Percentiles rank a stretch among this genome's conserved stretches.
Conservation (phyloP, 73 alveolate species). For the Paramecium pentaurelia region DNA sequence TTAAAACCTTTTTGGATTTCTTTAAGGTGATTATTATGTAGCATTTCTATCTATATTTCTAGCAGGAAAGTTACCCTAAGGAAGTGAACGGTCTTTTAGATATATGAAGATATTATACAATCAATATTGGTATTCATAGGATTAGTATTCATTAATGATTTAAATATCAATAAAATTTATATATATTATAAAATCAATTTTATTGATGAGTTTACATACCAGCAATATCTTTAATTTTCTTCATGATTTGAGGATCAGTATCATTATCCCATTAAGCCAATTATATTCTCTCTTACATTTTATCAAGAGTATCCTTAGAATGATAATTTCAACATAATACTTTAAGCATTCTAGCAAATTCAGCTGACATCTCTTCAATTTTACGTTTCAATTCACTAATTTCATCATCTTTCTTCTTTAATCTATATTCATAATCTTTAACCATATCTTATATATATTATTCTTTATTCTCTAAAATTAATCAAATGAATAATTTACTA, state of each 20-base stretch:
- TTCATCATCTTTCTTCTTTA: constrained; percentile 71
- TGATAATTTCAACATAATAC: constrained; percentile 66
- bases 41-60: neutral
- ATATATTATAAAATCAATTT: neutral
- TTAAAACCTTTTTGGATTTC: neutral
- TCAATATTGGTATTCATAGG: neutral
- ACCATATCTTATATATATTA: constrained; percentile 60
- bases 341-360: constrained; percentile 83
- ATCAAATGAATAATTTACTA: neutral
- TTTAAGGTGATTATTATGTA: neutral
- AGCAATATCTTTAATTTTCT: constrained; percentile 76
- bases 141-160: neutral
- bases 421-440: constrained; percentile 68
- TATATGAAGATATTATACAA: neutral
- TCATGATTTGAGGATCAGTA: constrained; percentile 75
- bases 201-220: constrained; percentile 38
- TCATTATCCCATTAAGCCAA: constrained; percentile 85
- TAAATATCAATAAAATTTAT: neutral
- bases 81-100: neutral
- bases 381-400: constrained; percentile 69
- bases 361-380: constrained; percentile 80
- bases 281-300: constrained; percentile 80
- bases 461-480: constrained; percentile 55
- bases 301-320: constrained; percentile 68
- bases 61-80: neutral